Percentiles rank a stretch among this genome's conserved stretches.
Conservation (phyloP, 2,329 filamentous ascomycete species). For the Akanthomyces muscarius region DNA sequence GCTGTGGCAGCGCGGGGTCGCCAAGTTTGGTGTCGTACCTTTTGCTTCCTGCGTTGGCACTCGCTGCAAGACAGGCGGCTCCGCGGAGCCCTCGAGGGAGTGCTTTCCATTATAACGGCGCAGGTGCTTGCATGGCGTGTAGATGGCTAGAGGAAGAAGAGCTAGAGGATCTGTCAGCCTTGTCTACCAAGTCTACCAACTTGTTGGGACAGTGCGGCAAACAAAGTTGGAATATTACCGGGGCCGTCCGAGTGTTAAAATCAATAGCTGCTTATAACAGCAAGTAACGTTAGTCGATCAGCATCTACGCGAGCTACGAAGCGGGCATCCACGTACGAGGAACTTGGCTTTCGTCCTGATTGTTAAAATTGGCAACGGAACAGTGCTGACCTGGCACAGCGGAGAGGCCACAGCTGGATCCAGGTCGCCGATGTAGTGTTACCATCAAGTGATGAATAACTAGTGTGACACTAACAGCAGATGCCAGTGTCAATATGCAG, state of each 20-base stretch:
- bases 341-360: neutral
- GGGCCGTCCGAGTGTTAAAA: neutral
- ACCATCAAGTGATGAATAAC: neutral
- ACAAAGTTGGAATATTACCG: neutral
- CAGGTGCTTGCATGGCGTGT: neutral
- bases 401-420: neutral
- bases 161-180: neutral
- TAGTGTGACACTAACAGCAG: neutral
- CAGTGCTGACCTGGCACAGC: neutral
- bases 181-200: neutral
- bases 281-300: neutral
- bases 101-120: conserved; percentile 3
- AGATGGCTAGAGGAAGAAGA: neutral
- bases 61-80: conserved; percentile 39
- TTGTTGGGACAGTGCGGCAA: neutral
- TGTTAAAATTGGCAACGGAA: neutral
- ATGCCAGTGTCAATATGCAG: neutral
- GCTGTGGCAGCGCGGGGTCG: neutral
- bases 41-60: conserved; percentile 39
- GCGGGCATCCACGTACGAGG: neutral
- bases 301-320: neutral
- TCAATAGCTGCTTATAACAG: too few species aligned
- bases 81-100: conserved; percentile 1
- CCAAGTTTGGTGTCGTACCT: conserved; percentile 24
- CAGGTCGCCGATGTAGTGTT: neutral